A percentile compares a stretch with the other conserved stretches of the same genome.
Evolutionary conservation across 192 early-diverging fungal species (phyloP).

Genomic region (Coemansia sp.): DNA sequence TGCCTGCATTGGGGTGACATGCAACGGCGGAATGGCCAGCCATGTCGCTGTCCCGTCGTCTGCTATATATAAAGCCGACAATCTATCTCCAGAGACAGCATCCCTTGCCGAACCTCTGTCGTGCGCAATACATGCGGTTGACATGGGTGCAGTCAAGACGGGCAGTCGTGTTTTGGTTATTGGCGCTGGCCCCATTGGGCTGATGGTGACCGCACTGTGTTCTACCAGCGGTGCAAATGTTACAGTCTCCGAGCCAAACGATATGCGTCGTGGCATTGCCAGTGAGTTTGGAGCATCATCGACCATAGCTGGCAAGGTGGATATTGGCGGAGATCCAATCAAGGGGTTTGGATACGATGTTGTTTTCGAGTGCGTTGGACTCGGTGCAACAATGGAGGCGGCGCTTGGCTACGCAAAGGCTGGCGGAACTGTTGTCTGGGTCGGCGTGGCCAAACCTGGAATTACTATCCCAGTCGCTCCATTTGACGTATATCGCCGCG

Average conservation of each 20-base stretch:
- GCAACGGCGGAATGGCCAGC: conserved; percentile 55
- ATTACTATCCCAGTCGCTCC: conserved; percentile 43
- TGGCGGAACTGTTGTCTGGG: conserved; percentile 53
- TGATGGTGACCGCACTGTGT: conserved; percentile 51
- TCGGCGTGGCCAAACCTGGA: conserved; percentile 53
- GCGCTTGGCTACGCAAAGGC: conserved; percentile 45
- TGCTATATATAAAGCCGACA: conserved; percentile 29
- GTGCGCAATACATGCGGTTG: conserved; percentile 55
- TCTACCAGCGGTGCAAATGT: conserved; percentile 41
- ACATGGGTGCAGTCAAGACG: conserved; percentile 45
- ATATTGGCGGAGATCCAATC: conserved; percentile 26
- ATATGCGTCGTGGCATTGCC: conserved; percentile 36
- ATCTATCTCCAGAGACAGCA: conserved; percentile 45
- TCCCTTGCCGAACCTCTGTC: conserved; percentile 55
- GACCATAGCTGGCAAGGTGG: conserved; percentile 11
- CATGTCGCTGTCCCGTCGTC: conserved; percentile 45
- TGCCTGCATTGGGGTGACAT: conserved; percentile 49
- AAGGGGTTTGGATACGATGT: conserved; percentile 50
- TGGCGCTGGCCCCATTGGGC: conserved; percentile 56
- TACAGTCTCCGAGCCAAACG: conserved; percentile 45
- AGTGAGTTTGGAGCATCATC: conserved; percentile 32
- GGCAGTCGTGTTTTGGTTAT: conserved; percentile 49
- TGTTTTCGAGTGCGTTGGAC: conserved; percentile 56
- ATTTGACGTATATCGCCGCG: conserved; percentile 53
- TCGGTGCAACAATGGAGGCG: conserved; percentile 39